A percentile compares a stretch with the other conserved stretches of the same genome.
These are phyloP conservation scores for Iberis pinnata DNA, from an alignment of 345 rosid species.

Conservation along the genomic window DNA sequence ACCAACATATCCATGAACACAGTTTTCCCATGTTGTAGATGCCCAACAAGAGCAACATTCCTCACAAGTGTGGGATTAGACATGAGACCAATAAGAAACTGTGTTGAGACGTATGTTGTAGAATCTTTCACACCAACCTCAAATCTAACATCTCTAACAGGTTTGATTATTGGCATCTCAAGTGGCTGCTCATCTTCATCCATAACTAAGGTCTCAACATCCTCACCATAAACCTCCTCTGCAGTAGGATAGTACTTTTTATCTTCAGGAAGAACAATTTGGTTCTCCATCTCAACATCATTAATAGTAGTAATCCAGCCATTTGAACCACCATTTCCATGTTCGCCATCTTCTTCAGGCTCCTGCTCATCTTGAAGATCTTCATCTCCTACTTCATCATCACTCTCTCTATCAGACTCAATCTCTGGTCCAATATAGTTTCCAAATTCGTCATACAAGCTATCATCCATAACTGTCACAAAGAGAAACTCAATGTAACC, in stretches of 20 bases:
- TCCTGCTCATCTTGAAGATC: slow-evolving; percentile 44
- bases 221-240: slow-evolving; percentile 94
- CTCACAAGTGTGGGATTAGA: slow-evolving; percentile 80
- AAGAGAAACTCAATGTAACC: too few species aligned
- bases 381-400: slow-evolving; percentile 62
- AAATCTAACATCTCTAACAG: slow-evolving; percentile 67
- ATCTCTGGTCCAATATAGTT: slow-evolving; percentile 97
- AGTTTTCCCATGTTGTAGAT: slow-evolving; percentile 89
- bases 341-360: slow-evolving; percentile 49
- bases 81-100: slow-evolving; percentile 92
- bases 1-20: slow-evolving; percentile 97
- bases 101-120: slow-evolving; percentile 80
- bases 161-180: slow-evolving; percentile 82
- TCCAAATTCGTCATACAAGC: slow-evolving; percentile 93
- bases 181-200: slow-evolving; percentile 95
- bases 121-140: slow-evolving; percentile 97
- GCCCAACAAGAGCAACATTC: slow-evolving; percentile 95
- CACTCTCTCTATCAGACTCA: slow-evolving; percentile 83
- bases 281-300: slow-evolving; percentile 89
- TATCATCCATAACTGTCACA: slow-evolving; percentile 67
- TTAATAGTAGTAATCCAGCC: slow-evolving; percentile 75
- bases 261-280: slow-evolving; percentile 93
- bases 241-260: slow-evolving; percentile 97
- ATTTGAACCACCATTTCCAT: slow-evolving; percentile 42
- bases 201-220: slow-evolving; percentile 89